Base-by-base conservation (phyloP, 2,329 filamentous ascomycete genomes). In the Cadophora sp. region DNA sequence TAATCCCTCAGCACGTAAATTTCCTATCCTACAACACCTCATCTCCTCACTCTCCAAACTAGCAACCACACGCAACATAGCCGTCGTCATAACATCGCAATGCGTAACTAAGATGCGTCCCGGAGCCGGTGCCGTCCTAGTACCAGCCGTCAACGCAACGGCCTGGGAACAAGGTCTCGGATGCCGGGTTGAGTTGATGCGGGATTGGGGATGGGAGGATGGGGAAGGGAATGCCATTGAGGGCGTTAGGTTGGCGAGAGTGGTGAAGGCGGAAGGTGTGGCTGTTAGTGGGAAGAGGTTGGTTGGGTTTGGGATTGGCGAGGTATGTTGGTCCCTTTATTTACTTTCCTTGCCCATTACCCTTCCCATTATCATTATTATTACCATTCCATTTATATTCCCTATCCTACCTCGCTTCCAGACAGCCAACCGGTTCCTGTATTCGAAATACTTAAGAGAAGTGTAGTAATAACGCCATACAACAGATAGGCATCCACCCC, bases 91-190 rank as follows among this genome's bases (percentile, higher is more conserved):
- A 22, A 84, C 94, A 59, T 93, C 89, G 45, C 94, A 96, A 76
- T 93, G 91, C 67, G 91, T 90, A 50, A 96, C 93, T n/a, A 91
- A 89, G 71, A 90, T 96, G 80, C 89, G 91, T 69, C 83, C 83
- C 4, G 89, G 85, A 70, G 84, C 81, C 71, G 86, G 83, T 71
- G 91, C 94, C 16, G 86, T 90, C 13, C 81, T 98, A 59, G 85
- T 90, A 62, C 91, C 94, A 18, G 88, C 92, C 48, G 84, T 97
- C 69, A 90, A 90, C 65, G 89, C 91, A 16, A 84, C 83, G 22
- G 87, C 91, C 50, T 97, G 94, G 94, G 94, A 97, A 68, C 88
- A 87, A 70, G 90, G 89, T 39, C 82, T 97, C 45, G 87, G 88
- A 68, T 91, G 88, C 50, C 85, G 93, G 63, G 78, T 97, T 68